These are phyloP conservation scores for Pestalotiopsis sp. DNA, from an alignment of 2,329 filamentous ascomycete species.

Conservation along the genomic window DNA sequence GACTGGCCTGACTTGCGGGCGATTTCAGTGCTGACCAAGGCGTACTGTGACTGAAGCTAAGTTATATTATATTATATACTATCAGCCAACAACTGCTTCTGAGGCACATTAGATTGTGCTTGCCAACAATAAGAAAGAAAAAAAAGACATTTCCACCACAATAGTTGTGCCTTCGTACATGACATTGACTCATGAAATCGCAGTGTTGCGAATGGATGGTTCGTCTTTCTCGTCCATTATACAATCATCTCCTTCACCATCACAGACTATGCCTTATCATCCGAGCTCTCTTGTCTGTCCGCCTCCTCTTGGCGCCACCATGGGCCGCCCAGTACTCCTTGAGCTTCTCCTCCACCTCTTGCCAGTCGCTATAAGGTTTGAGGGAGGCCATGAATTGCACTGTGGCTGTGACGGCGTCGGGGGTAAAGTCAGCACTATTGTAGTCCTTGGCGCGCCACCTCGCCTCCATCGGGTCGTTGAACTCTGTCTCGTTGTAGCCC, in stretches of 20 bases:
- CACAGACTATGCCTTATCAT: neutral
- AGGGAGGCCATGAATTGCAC: conserved; percentile 34
- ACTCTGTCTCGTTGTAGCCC: conserved; percentile 41
- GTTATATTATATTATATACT: neutral
- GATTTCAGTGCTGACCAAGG: neutral
- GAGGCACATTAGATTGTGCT: neutral
- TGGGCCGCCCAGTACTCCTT: conserved; percentile 19
- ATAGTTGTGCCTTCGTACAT: neutral
- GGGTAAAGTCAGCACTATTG: conserved; percentile 25
- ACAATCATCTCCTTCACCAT: neutral
- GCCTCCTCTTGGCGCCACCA: neutral
- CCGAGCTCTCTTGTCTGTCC: neutral
- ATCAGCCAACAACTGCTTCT: neutral
- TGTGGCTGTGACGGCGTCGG: conserved; percentile 29
- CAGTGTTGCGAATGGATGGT: neutral
- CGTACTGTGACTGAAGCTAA: neutral
- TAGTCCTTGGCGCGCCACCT: conserved; percentile 35
- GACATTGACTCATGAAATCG: neutral
- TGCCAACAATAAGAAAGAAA: neutral
- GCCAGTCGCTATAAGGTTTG: conserved; percentile 36
- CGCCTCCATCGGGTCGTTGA: conserved; percentile 40
- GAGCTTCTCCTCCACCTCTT: conserved; percentile 30
- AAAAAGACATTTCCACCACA: neutral
- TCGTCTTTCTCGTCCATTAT: neutral
- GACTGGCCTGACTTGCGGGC: neutral